A percentile compares a stretch with the other conserved stretches of the same genome.
These are phyloP conservation scores for Pisolithus marmoratus DNA, from an alignment of 768 basidiomycete genomes.

Conservation along the genomic window DNA sequence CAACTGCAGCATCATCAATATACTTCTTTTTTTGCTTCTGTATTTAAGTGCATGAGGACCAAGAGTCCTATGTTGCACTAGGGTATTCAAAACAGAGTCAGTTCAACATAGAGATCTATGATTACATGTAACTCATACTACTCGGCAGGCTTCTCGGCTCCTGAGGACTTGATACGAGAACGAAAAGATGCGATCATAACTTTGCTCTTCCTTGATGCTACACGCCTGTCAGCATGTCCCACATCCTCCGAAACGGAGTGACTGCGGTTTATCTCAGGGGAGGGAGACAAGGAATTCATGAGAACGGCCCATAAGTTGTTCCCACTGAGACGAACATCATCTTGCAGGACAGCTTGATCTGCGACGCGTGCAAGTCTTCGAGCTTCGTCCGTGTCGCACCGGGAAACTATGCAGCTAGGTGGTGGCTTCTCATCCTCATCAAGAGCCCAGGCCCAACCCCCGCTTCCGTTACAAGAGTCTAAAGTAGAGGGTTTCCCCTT, in stretches of 20 bases:
- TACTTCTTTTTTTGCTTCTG: too few relatives aligned
- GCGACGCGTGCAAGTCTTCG: constrained; percentile 66
- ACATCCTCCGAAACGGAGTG: constrained; percentile 12
- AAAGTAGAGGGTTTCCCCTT: constrained; percentile 19
- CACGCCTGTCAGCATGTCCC: background rate
- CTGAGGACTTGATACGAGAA: constrained; percentile 8
- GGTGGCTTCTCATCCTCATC: constrained; percentile 80
- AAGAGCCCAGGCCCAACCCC: constrained; percentile 84
- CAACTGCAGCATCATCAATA: too few relatives aligned
- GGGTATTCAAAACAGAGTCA: background rate
- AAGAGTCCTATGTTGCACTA: too few relatives aligned
- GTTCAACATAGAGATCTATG: background rate
- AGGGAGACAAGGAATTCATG: constrained; percentile 55
- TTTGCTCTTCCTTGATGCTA: constrained; percentile 18
- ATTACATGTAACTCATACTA: background rate
- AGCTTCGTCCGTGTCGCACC: constrained; percentile 82
- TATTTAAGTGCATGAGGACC: too few relatives aligned
- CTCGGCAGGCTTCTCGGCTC: background rate
- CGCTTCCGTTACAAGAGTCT: constrained; percentile 47
- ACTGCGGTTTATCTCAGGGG: constrained; percentile 40
- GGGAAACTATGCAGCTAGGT: constrained; percentile 85
- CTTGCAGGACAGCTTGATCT: constrained; percentile 57
- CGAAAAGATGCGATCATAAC: constrained; percentile 22
- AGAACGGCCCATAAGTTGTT: constrained; percentile 71
- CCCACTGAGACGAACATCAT: constrained; percentile 51